Base-by-base conservation (phyloP, 2,329 filamentous ascomycete species). In the Xylariales sp. region DNA sequence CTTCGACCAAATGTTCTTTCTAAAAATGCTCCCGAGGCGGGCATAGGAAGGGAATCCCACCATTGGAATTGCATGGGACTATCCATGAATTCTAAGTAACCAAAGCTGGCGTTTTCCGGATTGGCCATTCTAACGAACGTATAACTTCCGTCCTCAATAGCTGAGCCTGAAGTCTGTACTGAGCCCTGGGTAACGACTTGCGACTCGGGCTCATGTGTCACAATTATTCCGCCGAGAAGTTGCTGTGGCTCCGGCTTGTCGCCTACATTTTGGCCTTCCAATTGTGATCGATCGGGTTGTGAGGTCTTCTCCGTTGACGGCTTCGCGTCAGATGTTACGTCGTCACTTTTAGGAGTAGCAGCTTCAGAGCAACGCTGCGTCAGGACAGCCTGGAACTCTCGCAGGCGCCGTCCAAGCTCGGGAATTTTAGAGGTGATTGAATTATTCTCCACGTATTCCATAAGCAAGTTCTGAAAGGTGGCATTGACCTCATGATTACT, bases 401-500 rank as follows among this genome's bases (percentile, higher is more conserved):
- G 85, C 12, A 93, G 81, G 58, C 88, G 85, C 34, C 82, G 81
- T 3, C 84, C 85, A 46, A 92, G 83, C 16, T 86, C 83, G 0
- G 90, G 86, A 7, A 86, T 83, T 41, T 83, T 77, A 41, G 87
- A 82, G 7, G 90, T 79, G 23, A 91, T 75, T n/a, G 89, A 87
- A 63, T 86, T 84, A 39, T 81, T 79, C 28, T 89, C 75, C 2
- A 88, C 85, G 46, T 86, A 86, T 70, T 92, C 87, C 69, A 91
- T 88, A 30, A 95, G 86, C 39, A 71, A 41, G 36, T 83, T 84
- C 71, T 89, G 82, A 73, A 97, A 94, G 0, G 89, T 86, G 59
- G 85, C 88, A 79, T 88, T 90, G 89, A 97, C 93, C 73, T 91
- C 87, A 64, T 91, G 86, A 68, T 94, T 91, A 28, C 86, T 88